These are phyloP conservation scores for Iodosphaeria phyllophila DNA, from an alignment of 2,329 filamentous ascomycete genomes.

Conservation along the genomic window DNA sequence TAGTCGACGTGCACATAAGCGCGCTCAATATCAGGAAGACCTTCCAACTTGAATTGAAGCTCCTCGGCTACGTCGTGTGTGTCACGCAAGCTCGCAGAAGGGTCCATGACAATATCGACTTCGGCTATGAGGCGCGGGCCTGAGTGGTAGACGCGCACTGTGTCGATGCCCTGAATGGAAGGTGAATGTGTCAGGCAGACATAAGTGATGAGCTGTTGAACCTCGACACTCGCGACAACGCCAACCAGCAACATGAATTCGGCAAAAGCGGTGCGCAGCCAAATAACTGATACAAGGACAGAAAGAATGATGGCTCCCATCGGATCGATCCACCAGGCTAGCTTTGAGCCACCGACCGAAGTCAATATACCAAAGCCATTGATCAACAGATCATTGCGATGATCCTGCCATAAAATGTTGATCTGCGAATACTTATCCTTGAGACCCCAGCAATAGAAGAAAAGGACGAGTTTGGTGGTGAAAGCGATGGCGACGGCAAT, in stretches of 20 bases:
- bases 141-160: conserved; percentile 82
- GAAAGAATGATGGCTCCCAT: conserved; percentile 77
- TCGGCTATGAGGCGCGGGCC: conserved; percentile 82
- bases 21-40: conserved; percentile 75
- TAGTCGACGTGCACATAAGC: conserved; percentile 97
- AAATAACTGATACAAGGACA: conserved; percentile 57
- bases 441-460: conserved; percentile 82
- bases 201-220: conserved; percentile 89
- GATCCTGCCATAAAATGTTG: conserved; percentile 87
- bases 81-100: conserved; percentile 47
- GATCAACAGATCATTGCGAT: conserved; percentile 92
- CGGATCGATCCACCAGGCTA: conserved; percentile 90
- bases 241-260: conserved; percentile 89
- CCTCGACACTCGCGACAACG: conserved; percentile 67
- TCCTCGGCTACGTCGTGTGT: conserved; percentile 91
- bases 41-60: conserved; percentile 86
- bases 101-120: conserved; percentile 89
- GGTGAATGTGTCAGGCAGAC: conserved; percentile 85
- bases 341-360: conserved; percentile 74
- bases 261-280: conserved; percentile 67
- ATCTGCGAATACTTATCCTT: conserved; percentile 85
- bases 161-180: conserved; percentile 72
- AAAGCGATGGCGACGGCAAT: conserved; percentile 77
- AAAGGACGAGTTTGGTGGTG: conserved; percentile 62
- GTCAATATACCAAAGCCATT: conserved; percentile 88